Evolutionary conservation across 164 flowering plant species (phyloP), one percentile per base, ranked within the genome.

Genomic region (Nelumbo lutea): DNA sequence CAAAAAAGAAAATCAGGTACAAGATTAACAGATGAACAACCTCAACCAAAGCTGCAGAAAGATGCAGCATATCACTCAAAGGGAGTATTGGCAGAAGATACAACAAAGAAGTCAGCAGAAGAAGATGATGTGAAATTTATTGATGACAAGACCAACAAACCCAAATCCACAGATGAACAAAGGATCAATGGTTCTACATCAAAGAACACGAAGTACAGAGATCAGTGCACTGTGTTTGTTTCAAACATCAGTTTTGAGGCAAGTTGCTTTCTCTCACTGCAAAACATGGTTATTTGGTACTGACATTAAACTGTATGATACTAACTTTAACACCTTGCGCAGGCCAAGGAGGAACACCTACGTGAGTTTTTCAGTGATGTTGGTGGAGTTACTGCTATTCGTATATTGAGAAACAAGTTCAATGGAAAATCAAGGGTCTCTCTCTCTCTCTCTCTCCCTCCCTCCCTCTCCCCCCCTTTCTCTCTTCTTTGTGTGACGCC

Each of bases 141-240:
- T 6, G 60, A 75, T 48, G 51, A 65, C 48, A 71, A 62, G 44
- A 70, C 38, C 40, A 67, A 66, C n/a, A 72, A 70, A 50, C 61
- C 73, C 53, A 83, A 70, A 53, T 47, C 61, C 46, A 41, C 59
- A 47, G 75, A 66, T 65, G 84, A 74, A 42, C 76, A 77, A 61
- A 73, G 75, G 58, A 77, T 41, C 42, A 79, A 79, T 67, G 81
- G 76, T 53, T 11, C 73, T 5, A 10, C 70, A 8, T 57, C 72
- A 42, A 77, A 71, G 38, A 89, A 79, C 66, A 41, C 61, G 7
- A 74, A 71, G 64, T 88, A 79, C 68, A 81, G 75, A 9, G 98
- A 96, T 68, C 83, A 88, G 68, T 93, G 99, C 82, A 96, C 99
- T 63, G 95, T 81, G 58, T 96, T 96, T 76, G 61, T 96, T 58